Percentiles rank a stretch among this genome's conserved stretches.
phyloP scores from a whole-genome alignment of 2,329 filamentous ascomycete genomes.

The Neoascochyta sp. region DNA sequence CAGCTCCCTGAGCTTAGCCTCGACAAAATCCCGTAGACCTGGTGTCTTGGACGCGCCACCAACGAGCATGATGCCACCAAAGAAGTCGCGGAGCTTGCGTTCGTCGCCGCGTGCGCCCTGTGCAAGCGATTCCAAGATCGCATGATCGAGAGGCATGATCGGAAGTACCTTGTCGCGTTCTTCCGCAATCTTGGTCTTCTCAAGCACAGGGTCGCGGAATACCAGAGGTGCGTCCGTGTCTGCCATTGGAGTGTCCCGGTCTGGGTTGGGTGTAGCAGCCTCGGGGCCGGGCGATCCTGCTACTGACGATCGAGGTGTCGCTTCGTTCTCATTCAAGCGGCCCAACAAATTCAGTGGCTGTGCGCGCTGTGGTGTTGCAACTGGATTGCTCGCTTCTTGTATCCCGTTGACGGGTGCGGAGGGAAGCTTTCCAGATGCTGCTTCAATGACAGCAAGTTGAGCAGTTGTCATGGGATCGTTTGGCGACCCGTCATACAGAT shows the following conservation, averaged over 20 bases:
- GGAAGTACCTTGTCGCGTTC: conserved; percentile 80
- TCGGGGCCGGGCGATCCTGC: conserved; percentile 86
- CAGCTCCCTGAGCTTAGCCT: conserved; percentile 71
- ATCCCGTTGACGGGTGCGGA: conserved; percentile 28
- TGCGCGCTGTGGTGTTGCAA: conserved; percentile 50
- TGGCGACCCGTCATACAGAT: conserved; percentile 87
- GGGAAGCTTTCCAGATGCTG: conserved; percentile 42
- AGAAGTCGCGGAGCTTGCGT: conserved; percentile 85
- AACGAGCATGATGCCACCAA: conserved; percentile 41
- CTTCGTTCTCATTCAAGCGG: conserved; percentile 65
- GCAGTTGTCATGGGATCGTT: conserved; percentile 87
- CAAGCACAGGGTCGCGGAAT: conserved; percentile 46
- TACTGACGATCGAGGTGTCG: conserved; percentile 78
- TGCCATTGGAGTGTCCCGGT: conserved; percentile 46
- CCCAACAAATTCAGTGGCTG: conserved; percentile 68
- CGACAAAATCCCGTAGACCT: conserved; percentile 75
- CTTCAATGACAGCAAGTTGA: conserved; percentile 64
- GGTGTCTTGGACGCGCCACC: conserved; percentile 47
- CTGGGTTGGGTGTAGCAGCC: conserved; percentile 65
- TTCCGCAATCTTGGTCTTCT: conserved; percentile 51
- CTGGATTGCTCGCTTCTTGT: conserved; percentile 44
- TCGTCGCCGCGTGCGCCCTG: conserved; percentile 86
- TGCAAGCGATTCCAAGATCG: conserved; percentile 83
- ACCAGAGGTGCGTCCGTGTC: conserved; percentile 37
- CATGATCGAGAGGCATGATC: conserved; percentile 76